Evolutionary conservation across 2,329 filamentous ascomycete species (phyloP), one percentile per base, ranked within the genome.

Genomic region (Rhytidhysteron rufulum): DNA sequence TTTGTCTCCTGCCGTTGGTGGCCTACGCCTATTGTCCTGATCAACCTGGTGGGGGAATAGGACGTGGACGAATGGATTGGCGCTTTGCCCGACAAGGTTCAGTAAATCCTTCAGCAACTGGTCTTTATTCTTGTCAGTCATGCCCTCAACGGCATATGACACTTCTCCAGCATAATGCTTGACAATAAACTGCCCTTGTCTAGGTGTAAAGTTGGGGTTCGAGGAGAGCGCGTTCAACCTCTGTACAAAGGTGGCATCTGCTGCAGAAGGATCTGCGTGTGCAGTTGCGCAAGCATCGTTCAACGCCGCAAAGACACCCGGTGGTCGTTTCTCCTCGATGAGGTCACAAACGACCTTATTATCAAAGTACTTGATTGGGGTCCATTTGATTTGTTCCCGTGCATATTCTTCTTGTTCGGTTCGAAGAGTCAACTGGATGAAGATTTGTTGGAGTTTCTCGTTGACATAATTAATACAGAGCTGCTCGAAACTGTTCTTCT

Each of bases 381-480:
- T 96, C 93, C 93, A 98, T 62, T 95, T 83, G 61, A 98, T 98
- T 73, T 97, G 84, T 67, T 98, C 93, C 35, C 87, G 78, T 13
- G 86, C 88, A 59, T 98, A 98, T 65, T 98, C 93, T 54, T 98
- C 93, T 70, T 98, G 93, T 65, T 98, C 93, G 0, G 93, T 85
- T 72, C 95, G 95, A 47, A 98, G 69, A 0, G 93, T 98, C 54
- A 98, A 74, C 67, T 98, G 93, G 53, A 98, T 98, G 63, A 98
- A 98, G 57, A 98, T 97, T 62, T 98, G 93, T 68, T 98, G 93
- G 42, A 98, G 80, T 66, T 96, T 98, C 66, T 98, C 93, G 68
- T 98, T 98, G 46, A 94, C 97, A 68, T 98, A 98, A 68, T 98
- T 98, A 77, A 98, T 98, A 72, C 93, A 98, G 5, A 98, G 78